Conservation (phyloP, 2,329 filamentous ascomycete species). For the Monosporascus ibericus region DNA sequence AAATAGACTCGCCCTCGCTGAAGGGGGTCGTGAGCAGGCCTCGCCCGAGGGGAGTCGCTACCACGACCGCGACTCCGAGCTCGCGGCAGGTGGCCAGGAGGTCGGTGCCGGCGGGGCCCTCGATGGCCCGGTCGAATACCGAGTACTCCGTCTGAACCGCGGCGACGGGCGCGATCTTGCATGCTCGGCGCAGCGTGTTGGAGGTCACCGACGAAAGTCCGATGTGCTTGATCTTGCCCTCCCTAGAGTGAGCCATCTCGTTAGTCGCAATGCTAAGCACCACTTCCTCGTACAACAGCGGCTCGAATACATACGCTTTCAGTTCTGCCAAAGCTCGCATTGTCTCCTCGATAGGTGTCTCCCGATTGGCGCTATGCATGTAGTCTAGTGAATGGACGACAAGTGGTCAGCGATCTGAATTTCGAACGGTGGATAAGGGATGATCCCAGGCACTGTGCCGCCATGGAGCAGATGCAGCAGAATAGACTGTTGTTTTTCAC, state of each 20-base stretch:
- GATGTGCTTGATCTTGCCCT: constrained; percentile 48
- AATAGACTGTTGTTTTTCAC: neutral
- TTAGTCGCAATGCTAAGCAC: neutral
- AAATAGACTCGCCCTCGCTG: constrained; percentile 29
- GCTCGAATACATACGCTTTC: constrained; percentile 20
- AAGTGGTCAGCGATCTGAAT: neutral
- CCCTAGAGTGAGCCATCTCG: constrained; percentile 16
- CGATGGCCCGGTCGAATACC: constrained; percentile 43
- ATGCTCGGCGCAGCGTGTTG: constrained; percentile 42
- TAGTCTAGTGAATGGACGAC: constrained; percentile 23
- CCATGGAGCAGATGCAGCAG: too few species aligned
- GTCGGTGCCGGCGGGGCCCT: constrained; percentile 29
- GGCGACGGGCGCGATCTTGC: constrained; percentile 40
- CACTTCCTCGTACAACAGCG: neutral
- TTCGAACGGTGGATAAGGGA: too few species aligned
- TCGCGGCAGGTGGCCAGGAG: constrained; percentile 39
- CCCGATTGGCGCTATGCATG: constrained; percentile 34
- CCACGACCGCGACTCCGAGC: constrained; percentile 37
- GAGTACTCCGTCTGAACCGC: constrained; percentile 50
- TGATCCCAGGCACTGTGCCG: too few species aligned
- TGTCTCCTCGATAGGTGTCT: constrained; percentile 41
- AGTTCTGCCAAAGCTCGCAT: constrained; percentile 37
- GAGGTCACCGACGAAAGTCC: constrained; percentile 44
- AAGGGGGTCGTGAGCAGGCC: constrained; percentile 38
- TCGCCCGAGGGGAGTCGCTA: constrained; percentile 35